Conservation (phyloP, 306 rosid species). For the Ceratonia siliqua region DNA sequence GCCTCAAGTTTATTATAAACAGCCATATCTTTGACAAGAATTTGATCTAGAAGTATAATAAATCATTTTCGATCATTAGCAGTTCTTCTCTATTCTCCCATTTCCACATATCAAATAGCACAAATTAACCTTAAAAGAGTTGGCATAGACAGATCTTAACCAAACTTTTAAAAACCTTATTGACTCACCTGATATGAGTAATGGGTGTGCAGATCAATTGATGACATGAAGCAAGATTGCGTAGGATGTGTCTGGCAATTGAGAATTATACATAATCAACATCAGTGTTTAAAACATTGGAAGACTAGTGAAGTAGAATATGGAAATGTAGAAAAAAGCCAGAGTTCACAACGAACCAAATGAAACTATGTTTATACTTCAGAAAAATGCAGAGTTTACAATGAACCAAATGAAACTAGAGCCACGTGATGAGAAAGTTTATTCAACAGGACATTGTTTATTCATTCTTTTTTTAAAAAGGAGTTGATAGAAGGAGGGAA, state of each 20-base stretch:
- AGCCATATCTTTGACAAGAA: neutral
- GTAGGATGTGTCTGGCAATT: conserved; percentile 92
- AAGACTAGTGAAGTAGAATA: conserved; percentile 6
- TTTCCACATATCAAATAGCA: conserved; percentile 21
- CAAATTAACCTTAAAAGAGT: conserved; percentile 13
- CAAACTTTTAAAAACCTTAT: neutral
- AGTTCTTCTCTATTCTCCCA: conserved; percentile 24
- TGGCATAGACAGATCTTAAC: conserved; percentile 19
- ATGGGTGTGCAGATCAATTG: conserved; percentile 96
- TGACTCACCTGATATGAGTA: conserved; percentile 93
- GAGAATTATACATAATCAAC: conserved; percentile 29
- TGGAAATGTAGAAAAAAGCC: conserved; percentile 5
- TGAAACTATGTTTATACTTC: no score
- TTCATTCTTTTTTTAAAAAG: neutral
- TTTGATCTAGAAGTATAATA: neutral
- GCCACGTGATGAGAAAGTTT: neutral
- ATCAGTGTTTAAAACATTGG: conserved; percentile 13
- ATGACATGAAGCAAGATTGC: conserved; percentile 99
- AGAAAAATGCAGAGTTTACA: neutral
- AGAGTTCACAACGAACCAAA: neutral
- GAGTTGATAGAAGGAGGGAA: conserved; percentile 15
- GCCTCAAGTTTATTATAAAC: neutral
- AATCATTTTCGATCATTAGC: neutral
- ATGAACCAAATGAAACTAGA: neutral
- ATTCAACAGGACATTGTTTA: conserved; percentile 6